Base-by-base conservation (phyloP, 768 basidiomycete species). In the Suillus discolor region DNA sequence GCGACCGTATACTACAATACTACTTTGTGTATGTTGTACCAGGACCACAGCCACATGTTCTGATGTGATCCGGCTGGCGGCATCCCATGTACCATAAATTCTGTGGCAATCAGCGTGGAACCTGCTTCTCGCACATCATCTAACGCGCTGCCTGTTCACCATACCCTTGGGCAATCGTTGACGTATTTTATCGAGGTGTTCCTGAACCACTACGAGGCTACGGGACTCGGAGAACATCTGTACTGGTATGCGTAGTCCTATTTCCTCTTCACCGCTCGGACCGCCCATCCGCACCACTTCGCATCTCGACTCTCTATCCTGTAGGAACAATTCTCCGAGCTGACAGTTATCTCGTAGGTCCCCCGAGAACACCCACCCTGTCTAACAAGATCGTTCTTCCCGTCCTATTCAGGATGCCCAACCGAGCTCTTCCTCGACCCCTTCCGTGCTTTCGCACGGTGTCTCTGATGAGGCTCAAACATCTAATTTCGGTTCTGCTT, bases 371-470 rank as follows among this genome's bases (percentile, higher is more conserved):
- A 41, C 25, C 25, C 39, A 59, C 57, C 39, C 23, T 59, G 39
- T 41, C 38, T 1, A 59, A 57, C 8, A 15, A 23, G n/a, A 57
- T 57, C n/a, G 36, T 38, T 54, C 57, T 23, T 57, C 36, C 36
- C 13, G 36, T 39, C 36, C 36, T 38, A 38, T 57, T 38, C 36
- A 39, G 36, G 55, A 57, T 16, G 7, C 13, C 6, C 36, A 38
- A 6, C 36, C 57, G 57, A 57, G 57, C 13, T 38, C 36, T 38
- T 57, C 57, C 23, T 57, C n/a, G n/a, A 38, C n/a, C 20, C 34
- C 57, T 57, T 57, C n/a, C 7, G 23, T 23, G 38, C 57, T 38
- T 38, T 57, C 57, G 36, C 57, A 57, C 57, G 38, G 57, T 25
- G 20, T 11, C 34, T n/a, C 12, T 55, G n/a, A 57, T 36, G 15